Conservation (phyloP, 257 asterid genomes). For the Haberlea rhodopensis region DNA sequence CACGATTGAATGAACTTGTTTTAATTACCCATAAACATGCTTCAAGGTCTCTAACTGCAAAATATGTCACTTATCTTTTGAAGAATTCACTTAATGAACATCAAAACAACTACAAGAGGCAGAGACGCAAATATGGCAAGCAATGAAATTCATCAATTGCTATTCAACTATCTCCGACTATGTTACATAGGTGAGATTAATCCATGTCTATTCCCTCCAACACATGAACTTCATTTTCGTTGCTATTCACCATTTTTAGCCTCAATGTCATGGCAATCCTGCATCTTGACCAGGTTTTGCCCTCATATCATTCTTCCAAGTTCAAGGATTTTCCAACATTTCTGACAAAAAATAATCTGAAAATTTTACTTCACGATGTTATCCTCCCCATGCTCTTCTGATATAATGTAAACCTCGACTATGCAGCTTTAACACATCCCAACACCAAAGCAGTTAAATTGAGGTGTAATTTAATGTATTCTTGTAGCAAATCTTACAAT, state of each 20-base stretch:
- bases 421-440: neutral
- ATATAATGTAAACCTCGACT: neutral
- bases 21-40: neutral
- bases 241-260: neutral
- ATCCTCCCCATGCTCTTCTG: no score
- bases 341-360: neutral
- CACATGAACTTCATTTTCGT: no score
- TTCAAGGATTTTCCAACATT: neutral
- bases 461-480: no score
- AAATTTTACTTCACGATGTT: neutral
- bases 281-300: neutral
- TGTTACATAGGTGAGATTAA: neutral
- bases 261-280: neutral
- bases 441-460: neutral
- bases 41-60: neutral
- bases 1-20: neutral
- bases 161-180: neutral
- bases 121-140: neutral
- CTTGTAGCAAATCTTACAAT: no score
- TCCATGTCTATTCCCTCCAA: neutral
- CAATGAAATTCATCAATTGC: neutral
- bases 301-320: neutral
- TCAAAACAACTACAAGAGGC: neutral
- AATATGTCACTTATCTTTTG: neutral
- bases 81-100: neutral